Base-by-base conservation (phyloP, 371 early-diverging fungal species). In the Apophysomyces trapeziformis region DNA sequence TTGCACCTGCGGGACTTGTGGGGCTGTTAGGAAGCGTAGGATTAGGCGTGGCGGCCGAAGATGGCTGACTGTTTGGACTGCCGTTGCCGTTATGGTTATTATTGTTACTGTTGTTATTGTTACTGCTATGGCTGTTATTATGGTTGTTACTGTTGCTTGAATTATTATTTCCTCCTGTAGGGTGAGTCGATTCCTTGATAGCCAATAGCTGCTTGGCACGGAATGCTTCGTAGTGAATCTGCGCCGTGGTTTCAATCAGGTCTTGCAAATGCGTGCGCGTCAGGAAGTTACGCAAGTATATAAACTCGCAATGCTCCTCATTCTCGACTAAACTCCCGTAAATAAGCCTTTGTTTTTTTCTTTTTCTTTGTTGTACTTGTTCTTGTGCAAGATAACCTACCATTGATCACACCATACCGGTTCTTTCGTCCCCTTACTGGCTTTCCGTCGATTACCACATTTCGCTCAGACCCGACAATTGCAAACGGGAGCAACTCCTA, bases 191-290 rank as follows among this genome's bases (percentile, higher is more conserved):
- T 76, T 93, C 94, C 76, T 93, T 93, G 60, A 94, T 82, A 45
- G 96, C 94, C 63, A 94, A 73, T 50, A 94, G 76, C 77, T 94
- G 94, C 71, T 90, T 86, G 38, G 94, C 89, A 60, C 97, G 89
- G 92, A 95, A 97, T n/a, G 90, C 85, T 78, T 95, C 95, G 74
- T 95, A 95, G 72, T 94, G 95, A 64, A 91, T 87, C 71, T 90
- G 87, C 14, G 92, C 87, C 9, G 95, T 95, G 57, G 92, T 92
- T 72, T 95, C 95, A 65, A 94, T 88, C 67, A 94, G 82, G 65
- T 93, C 93, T 68, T 92, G 92, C 58, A 95, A 80, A 60, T 95
- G 94, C 21, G 95, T 93, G 68, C 79, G 88, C 12, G 92, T 92
- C 76, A 95, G 78, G 74, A 95, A 94, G 79, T 93, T 90, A 74